Base-by-base conservation (phyloP, 1,139 yeast species). In the Zygotorulaspora mrakii region DNA sequence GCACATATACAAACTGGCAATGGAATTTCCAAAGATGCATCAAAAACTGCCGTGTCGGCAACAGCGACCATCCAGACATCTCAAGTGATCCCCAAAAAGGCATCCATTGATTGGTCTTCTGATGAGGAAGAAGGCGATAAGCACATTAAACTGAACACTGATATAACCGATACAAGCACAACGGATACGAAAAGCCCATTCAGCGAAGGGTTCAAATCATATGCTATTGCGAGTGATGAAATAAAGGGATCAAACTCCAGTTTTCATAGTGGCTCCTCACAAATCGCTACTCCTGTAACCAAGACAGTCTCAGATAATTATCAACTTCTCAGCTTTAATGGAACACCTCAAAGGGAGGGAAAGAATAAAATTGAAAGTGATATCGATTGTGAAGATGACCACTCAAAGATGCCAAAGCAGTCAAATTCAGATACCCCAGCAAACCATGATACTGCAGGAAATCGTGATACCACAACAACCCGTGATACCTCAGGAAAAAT, bases 61-160 rank as follows among this genome's bases (percentile, higher is more conserved):
- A 35, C 47, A 5, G 34, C 48, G 6, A 39, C 45, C 6, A 42
- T 56, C 7, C 84, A 81, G 47, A 65, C 83, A 10, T 73, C 79
- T 7, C 79, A 81, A 2, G 79, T 86, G 4, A 77, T 84, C 8
- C 94, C 95, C 1, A 76, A 82, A 25, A 82, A 81, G 57, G 85
- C 94, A 2, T 77, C 81, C 42, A 69, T 86, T 53, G 77, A 86
- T 3, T 86, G 94, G 89, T 81, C 89, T 4, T 80, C 85, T 45
- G 94, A 82, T 47, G 94, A 83, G 50, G 89, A 81, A 41, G 79
- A 73, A 0, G 71, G 62, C 3, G 60, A 53, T 12, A 34, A 21
- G 10, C 12, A 17, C 6, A 12, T 10, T n/a, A 33, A 33, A 17
- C n/a, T 13, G 20, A 18, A 17, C 17, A 13, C 27, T 7, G 28